Percentiles rank a stretch among this genome's conserved stretches.
phyloP scores from a whole-genome alignment of 352 stramenopile species.

The Blastocystis sp. region DNA sequence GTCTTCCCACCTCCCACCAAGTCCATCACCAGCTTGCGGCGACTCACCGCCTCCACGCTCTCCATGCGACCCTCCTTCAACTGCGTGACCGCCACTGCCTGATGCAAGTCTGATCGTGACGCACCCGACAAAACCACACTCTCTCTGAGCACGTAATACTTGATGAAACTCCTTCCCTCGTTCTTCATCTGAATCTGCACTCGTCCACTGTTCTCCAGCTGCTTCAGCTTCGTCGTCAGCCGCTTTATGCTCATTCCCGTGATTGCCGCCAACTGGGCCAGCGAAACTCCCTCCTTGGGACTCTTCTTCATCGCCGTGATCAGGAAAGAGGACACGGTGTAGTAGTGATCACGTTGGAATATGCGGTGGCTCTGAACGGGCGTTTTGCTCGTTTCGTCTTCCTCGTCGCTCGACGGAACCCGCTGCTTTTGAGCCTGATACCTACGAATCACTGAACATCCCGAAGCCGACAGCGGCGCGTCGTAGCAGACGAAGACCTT shows the following conservation, averaged over 20 bases:
- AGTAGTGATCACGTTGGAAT: neutral
- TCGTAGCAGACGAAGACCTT: neutral
- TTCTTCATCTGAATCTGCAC: neutral
- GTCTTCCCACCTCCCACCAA: neutral
- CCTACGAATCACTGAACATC: neutral
- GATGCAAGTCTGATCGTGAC: neutral
- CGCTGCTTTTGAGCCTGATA: neutral
- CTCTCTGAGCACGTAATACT: neutral
- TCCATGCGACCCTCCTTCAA: neutral
- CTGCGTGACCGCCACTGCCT: neutral
- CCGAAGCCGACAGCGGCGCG: neutral
- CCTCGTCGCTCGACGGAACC: neutral
- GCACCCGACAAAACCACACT: neutral
- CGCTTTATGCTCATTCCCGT: slow-evolving; percentile 25
- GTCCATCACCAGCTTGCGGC: neutral
- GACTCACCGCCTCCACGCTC: neutral
- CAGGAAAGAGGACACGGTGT: neutral
- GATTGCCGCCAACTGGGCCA: neutral
- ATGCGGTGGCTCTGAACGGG: neutral
- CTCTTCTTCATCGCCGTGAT: neutral
- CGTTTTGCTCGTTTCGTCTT: neutral
- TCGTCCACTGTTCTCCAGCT: neutral
- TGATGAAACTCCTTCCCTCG: neutral
- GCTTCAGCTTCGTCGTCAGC: neutral
- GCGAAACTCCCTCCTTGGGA: neutral